Conservation (phyloP, 2,329 filamentous ascomycete species). For the Trichoderma sp. region DNA sequence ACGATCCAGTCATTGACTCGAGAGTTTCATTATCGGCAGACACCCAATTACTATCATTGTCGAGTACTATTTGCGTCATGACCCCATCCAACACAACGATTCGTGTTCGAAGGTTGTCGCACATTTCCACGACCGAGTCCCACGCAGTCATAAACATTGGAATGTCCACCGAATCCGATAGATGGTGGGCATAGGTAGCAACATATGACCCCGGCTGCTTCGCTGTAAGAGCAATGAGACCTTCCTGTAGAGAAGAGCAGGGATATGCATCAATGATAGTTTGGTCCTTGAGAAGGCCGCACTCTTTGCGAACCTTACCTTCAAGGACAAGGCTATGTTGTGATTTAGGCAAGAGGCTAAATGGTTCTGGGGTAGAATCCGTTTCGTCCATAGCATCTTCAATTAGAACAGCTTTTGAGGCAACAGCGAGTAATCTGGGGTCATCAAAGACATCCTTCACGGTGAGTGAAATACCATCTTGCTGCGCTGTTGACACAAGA, state of each 20-base stretch:
- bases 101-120: constrained; percentile 21
- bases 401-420: neutral
- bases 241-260: constrained; percentile 24
- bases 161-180: neutral
- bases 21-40: neutral
- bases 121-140: constrained; percentile 14
- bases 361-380: neutral
- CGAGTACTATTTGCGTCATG: neutral
- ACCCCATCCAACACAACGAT: constrained; percentile 18
- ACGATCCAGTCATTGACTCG: neutral
- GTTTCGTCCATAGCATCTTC: neutral
- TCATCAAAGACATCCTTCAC: constrained; percentile 9
- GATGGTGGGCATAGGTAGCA: neutral
- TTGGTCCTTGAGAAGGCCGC: neutral
- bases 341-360: neutral
- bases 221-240: constrained; percentile 21
- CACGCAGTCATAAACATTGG: constrained; percentile 21
- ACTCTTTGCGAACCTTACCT: neutral
- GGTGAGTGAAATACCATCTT: constrained; percentile 11
- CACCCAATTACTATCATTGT: neutral
- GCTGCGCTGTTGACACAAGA: constrained; percentile 41
- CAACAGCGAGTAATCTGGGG: neutral
- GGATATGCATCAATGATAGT: constrained; percentile 23
- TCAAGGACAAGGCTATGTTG: neutral
- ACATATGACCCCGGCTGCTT: constrained; percentile 22